Evolutionary conservation across 441 rosid species (phyloP).

Genomic region (Sinapis alba): DNA sequence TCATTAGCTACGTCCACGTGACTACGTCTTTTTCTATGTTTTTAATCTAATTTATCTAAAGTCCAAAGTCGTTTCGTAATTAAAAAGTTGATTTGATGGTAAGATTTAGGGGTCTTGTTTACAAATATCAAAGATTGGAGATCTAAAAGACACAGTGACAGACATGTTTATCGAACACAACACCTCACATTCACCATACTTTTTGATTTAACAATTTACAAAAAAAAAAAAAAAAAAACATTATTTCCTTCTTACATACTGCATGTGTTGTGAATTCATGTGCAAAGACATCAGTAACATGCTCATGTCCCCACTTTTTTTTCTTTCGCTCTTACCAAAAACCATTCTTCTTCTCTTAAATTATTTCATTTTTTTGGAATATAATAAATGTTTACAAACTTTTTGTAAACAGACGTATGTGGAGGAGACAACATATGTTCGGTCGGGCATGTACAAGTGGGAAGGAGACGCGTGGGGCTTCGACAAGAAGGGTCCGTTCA

Average conservation of each 20-base stretch:
- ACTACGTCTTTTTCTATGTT: neutral
- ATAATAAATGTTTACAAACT: neutral
- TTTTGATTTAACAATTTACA: constrained; percentile 31
- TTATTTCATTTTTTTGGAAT: constrained; percentile 4
- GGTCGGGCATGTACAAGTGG: constrained; percentile 78
- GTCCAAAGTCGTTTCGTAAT: constrained; percentile 1
- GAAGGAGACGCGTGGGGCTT: constrained; percentile 72
- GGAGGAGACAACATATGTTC: constrained; percentile 54
- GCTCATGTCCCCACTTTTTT: constrained; percentile 48
- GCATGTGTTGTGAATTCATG: constrained; percentile 41
- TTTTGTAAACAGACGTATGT: constrained; percentile 54
- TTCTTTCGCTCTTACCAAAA: constrained; percentile 31
- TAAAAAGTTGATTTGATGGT: constrained; percentile 25
- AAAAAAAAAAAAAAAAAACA: constrained; percentile 1
- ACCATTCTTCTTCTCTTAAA: constrained; percentile 22
- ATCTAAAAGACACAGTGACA: constrained; percentile 50
- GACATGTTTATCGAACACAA: constrained; percentile 60
- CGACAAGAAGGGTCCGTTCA: constrained; percentile 59
- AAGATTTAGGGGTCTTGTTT: constrained; percentile 19
- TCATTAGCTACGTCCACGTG: neutral
- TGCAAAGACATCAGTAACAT: constrained; percentile 54
- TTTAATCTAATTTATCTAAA: neutral
- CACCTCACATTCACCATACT: constrained; percentile 30
- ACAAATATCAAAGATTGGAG: constrained; percentile 21
- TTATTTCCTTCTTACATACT: constrained; percentile 18